phyloP scores from a whole-genome alignment of 495 filamentous ascomycete species.

The Parachaetomium inaequale region DNA sequence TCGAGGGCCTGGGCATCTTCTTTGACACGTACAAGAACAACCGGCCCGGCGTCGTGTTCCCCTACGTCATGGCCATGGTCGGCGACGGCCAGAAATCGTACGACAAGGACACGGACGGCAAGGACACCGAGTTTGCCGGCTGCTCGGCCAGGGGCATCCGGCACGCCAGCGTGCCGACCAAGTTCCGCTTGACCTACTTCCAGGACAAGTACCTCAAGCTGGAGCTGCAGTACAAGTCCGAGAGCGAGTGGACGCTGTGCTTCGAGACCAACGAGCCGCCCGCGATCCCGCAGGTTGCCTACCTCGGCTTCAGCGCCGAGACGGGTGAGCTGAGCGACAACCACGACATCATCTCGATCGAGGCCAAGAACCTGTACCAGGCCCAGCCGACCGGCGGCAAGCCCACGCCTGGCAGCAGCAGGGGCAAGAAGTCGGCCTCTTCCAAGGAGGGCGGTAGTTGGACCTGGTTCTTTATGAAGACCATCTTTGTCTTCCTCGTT shows the following conservation, averaged over 20 bases:
- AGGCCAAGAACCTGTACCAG: constrained; percentile 84
- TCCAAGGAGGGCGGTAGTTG: constrained; percentile 61
- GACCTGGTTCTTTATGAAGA: constrained; percentile 90
- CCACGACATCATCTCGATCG: constrained; percentile 90
- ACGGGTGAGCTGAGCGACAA: constrained; percentile 96
- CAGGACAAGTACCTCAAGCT: constrained; percentile 89
- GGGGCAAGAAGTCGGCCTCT: constrained; percentile 33
- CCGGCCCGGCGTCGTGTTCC: constrained; percentile 89
- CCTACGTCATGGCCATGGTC: constrained; percentile 98
- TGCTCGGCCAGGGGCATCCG: constrained; percentile 93
- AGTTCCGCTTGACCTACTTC: constrained; percentile 88
- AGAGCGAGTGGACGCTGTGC: constrained; percentile 84
- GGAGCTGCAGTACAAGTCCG: constrained; percentile 88
- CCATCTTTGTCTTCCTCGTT: constrained; percentile 67
- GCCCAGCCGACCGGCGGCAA: constrained; percentile 45
- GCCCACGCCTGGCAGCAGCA: constrained; percentile 40
- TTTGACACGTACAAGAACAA: constrained; percentile 99
- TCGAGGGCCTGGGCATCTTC: constrained; percentile 94
- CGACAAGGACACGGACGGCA: constrained; percentile 93
- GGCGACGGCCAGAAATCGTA: constrained; percentile 85
- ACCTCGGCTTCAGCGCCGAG: constrained; percentile 93
- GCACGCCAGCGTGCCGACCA: constrained; percentile 71
- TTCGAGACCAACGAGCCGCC: constrained; percentile 72
- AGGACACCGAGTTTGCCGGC: constrained; percentile 85
- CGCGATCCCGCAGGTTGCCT: constrained; percentile 82